Evolutionary conservation across 208 protist genomes (phyloP), one percentile per base, ranked within the genome.

Genomic region (Leishmania gerbilli): DNA sequence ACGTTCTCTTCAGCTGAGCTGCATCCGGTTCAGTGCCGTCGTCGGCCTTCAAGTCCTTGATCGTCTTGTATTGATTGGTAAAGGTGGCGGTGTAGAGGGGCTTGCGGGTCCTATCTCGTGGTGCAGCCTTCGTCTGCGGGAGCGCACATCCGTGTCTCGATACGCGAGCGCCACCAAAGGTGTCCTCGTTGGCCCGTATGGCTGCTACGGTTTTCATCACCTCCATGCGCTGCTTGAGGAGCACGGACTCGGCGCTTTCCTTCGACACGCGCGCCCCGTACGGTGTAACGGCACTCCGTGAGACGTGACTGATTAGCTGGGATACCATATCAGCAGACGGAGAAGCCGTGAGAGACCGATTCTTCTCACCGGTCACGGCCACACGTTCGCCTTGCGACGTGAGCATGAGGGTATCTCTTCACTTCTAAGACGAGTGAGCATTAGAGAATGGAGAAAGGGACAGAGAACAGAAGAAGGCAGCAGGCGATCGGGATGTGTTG

Each of bases 141-240:
- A 51, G 49, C 21, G 37, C 1, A 13, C 56, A 58, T 19, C 24
- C 49, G 40, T 47, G 74, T 64, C 21, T 64, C 27, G 74, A 47
- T 45, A 47, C 9, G 13, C 40, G 55, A 27, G 56, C 58, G 5
- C 42, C n/a, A 15, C 40, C 37, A 42, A 84, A 77, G 47, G 74
- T 65, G 68, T 80, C 81, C 49, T 84, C 76, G 31, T 31, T 80
- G 7, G 75, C 81, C n/a, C 76, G 81, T 51, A 84, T 80, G 13
- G 76, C 47, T 7, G 81, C 81, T 15, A 80, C 76, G 37, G 81
- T 80, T 40, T 78, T 78, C 69, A 84, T 19, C 51, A 84, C 55
- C 58, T 84, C 81, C 76, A 77, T 76, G 31, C 81, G 75, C 53
- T n/a, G 78, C 4, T 74, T 56, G 19, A 64, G 68, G 51, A 84